Conservation (phyloP, 2,329 filamentous ascomycete genomes). For the Clonostachys sp. region DNA sequence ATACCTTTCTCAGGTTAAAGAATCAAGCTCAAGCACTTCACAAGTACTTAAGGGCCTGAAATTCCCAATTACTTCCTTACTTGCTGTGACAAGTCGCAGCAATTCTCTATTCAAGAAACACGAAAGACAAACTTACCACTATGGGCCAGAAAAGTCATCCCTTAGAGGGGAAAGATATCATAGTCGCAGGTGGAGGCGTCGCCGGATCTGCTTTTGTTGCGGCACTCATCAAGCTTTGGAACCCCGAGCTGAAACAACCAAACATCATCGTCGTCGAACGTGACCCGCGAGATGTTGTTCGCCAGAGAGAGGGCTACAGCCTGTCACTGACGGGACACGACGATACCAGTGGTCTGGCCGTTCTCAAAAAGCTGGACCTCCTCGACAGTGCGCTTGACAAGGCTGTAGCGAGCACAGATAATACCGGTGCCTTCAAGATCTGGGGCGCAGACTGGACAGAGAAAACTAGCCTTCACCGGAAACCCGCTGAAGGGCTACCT, state of each 20-base stretch:
- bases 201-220: constrained; percentile 35
- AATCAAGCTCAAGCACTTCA: too few relatives aligned
- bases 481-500: constrained; percentile 24
- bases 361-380: constrained; percentile 29
- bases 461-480: constrained; percentile 19
- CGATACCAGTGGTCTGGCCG: constrained; percentile 25
- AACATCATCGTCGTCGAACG: constrained; percentile 34
- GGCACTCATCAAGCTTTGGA: constrained; percentile 31
- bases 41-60: too few relatives aligned
- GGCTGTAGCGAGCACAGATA: constrained; percentile 20
- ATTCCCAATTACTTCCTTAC: too few relatives aligned
- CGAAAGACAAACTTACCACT: constrained; percentile 5
- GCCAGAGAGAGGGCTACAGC: constrained; percentile 28
- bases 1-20: too few relatives aligned
- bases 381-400: constrained; percentile 22
- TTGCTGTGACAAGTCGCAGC: too few relatives aligned
- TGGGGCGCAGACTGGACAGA: constrained; percentile 31
- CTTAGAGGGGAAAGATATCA: constrained; percentile 32
- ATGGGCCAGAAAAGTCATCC: constrained; percentile 11
- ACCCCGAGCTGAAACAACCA: constrained; percentile 18
- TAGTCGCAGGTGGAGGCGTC: constrained; percentile 36
- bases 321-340: constrained; percentile 29
- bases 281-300: constrained; percentile 20
- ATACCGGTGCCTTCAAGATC: constrained; percentile 27
- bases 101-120: too few relatives aligned